Evolutionary conservation across 2,329 filamentous ascomycete species (phyloP), one percentile per base, ranked within the genome.

Genomic region (Ascochyta viciae-villosae): DNA sequence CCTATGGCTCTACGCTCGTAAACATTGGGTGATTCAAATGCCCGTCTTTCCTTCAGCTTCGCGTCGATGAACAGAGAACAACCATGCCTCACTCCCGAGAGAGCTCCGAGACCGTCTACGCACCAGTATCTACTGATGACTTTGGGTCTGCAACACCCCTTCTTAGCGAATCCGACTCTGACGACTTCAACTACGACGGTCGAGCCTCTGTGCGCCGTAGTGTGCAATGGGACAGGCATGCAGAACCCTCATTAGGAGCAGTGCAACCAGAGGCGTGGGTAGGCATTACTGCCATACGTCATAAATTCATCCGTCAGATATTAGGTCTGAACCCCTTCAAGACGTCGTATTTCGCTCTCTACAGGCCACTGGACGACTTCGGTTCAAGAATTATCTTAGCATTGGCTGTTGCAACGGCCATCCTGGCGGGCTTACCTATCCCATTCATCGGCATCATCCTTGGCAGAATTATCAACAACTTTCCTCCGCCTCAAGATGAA

Each of bases 361-460:
- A 80, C 65, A 71, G 76, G 22, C 75, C 78, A 9, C 63, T 83
- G 57, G 74, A 79, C 31, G 75, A 77, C 40, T 48, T 66, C n/a
- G 63, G 70, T 24, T 80, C 78, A 57, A 70, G 73, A 60, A 24
- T 58, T 1, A 73, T 78, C 10, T 67, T 78, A 3, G 52, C 64
- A 13, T 48, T 66, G 13, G 78, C 73, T 6, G 67, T 75, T 15
- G 7, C 77, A 6, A 68, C 76, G 22, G 81, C 85, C 37, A 80
- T 84, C 12, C 29, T 52, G 5, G 55, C 55, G 15, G 55, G 55
- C 15, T 24, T 58, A 15, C 55, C 55, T 1, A 54, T 58, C 45
- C 86, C 84, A 15, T 74, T 88, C n/a, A 85, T 88, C 68, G 85
- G 83, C 34, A 82, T 89, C 50, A 78, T 82, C 19, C 78, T 82